Percentiles rank a stretch among this genome's conserved stretches.
phyloP scores from a whole-genome alignment of 2,329 filamentous ascomycete genomes.

The Colletotrichum falcatum region DNA sequence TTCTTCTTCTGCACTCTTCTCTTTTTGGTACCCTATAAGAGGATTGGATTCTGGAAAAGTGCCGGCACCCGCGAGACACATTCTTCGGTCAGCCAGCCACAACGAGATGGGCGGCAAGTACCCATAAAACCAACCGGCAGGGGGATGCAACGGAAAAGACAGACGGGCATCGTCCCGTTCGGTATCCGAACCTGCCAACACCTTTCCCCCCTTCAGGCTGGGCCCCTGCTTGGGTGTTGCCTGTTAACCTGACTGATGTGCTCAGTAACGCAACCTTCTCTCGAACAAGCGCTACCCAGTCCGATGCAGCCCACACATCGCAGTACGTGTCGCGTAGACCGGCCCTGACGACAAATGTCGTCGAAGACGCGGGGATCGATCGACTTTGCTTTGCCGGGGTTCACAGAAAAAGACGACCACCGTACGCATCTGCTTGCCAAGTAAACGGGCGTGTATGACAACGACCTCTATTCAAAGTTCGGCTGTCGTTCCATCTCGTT shows the following conservation, averaged over 20 bases:
- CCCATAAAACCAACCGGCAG: neutral
- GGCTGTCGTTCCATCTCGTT: neutral
- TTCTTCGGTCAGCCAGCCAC: neutral
- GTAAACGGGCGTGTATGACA: neutral
- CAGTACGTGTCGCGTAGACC: neutral
- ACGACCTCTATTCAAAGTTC: neutral
- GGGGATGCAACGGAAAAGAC: neutral
- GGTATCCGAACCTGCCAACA: constrained; percentile 21
- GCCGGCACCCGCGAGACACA: neutral
- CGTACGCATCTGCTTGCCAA: too few relatives aligned
- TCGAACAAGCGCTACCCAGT: neutral
- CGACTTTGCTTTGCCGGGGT: neutral
- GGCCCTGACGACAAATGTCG: too few relatives aligned
- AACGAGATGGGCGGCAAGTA: neutral
- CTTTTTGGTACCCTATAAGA: too few relatives aligned
- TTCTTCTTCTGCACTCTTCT: too few relatives aligned
- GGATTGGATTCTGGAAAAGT: neutral
- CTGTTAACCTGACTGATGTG: constrained; percentile 12
- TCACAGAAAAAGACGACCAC: neutral
- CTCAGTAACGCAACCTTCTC: neutral
- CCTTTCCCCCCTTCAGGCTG: constrained; percentile 16
- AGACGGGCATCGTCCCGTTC: constrained; percentile 27
- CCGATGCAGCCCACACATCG: too few relatives aligned
- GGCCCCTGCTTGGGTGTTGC: constrained; percentile 5
- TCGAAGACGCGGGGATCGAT: too few relatives aligned